phyloP scores from a whole-genome alignment of 2,329 filamentous ascomycete genomes.

The Aureobasidium uvarum region DNA sequence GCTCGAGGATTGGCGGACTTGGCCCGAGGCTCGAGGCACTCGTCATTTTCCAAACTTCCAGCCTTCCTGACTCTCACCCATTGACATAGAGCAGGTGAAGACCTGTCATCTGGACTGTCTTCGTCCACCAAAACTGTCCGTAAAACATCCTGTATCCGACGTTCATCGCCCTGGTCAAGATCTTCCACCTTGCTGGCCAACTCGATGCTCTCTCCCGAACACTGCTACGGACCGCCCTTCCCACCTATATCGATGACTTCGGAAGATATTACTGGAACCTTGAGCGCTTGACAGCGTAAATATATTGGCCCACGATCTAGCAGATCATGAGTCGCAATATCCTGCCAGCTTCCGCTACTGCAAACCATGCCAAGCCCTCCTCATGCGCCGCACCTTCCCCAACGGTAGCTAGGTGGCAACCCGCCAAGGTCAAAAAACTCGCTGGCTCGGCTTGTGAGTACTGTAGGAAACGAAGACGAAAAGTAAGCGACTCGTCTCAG shows the following conservation, averaged over 20 bases:
- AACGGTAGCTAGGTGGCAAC: background rate
- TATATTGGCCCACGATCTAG: background rate
- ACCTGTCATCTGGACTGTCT: background rate
- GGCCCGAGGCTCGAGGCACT: background rate
- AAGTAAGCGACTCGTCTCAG: background rate
- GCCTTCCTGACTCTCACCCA: background rate
- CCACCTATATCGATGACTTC: background rate
- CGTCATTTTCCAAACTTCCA: background rate
- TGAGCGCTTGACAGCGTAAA: background rate
- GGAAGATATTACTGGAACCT: background rate
- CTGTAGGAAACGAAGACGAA: constrained; percentile 21
- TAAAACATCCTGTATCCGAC: too few relatives aligned
- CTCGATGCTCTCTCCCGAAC: background rate
- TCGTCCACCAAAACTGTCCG: background rate
- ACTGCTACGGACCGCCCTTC: background rate
- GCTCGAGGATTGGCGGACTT: background rate
- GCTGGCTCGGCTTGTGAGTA: constrained; percentile 9
- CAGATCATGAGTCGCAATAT: constrained; percentile 13
- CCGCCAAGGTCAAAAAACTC: background rate
- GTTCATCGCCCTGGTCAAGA: background rate
- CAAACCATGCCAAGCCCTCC: background rate
- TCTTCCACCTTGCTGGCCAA: background rate
- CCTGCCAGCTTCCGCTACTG: background rate
- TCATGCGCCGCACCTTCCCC: background rate
- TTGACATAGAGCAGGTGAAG: background rate